Conservation (phyloP, 2,329 filamentous ascomycete genomes). For the Penicillium italicum region DNA sequence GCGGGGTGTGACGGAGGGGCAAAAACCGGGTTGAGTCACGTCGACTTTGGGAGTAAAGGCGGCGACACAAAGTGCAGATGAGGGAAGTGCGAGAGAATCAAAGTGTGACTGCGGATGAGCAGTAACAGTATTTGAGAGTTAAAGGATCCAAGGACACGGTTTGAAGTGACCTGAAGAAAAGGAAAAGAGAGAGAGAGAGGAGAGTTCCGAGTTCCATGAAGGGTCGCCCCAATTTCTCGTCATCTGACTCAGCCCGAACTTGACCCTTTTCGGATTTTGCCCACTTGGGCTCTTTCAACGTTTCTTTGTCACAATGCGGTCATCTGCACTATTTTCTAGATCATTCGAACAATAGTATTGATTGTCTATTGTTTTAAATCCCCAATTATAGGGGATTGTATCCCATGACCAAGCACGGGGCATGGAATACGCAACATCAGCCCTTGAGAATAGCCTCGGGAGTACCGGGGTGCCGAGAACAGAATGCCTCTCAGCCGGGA, state of each 20-base stretch:
- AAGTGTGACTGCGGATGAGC: background rate
- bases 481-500: background rate
- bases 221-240: conserved; percentile 4
- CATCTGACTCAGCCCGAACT: conserved; percentile 11
- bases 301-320: background rate
- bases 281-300: background rate
- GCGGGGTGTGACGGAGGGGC: conserved; percentile 20
- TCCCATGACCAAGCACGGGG: background rate
- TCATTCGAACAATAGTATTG: background rate
- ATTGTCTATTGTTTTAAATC: background rate
- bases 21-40: conserved; percentile 22
- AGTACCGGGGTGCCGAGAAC: background rate
- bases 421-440: background rate
- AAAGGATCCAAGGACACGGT: background rate
- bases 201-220: background rate
- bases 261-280: background rate
- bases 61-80: background rate
- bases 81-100: background rate
- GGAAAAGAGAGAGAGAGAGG: background rate
- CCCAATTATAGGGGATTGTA: background rate
- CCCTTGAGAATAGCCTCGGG: background rate
- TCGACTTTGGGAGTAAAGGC: background rate
- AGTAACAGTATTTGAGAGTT: background rate
- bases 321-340: background rate
- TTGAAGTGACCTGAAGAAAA: conserved; percentile 1